These are phyloP conservation scores for Fusarium sp. DNA, from an alignment of 2,329 filamentous ascomycete genomes.

Conservation along the genomic window DNA sequence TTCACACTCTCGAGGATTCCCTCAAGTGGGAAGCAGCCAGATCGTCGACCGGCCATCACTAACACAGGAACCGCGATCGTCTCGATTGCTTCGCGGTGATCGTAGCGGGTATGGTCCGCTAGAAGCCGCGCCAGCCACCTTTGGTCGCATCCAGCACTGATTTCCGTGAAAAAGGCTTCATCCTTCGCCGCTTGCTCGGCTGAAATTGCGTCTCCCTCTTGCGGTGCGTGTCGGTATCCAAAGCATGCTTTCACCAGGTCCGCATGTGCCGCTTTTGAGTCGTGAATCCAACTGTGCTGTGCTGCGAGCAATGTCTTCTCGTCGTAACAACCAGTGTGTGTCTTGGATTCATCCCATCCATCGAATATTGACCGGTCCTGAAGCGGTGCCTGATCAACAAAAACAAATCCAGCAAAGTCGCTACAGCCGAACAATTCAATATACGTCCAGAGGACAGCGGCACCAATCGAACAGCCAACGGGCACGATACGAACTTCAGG, in stretches of 20 bases:
- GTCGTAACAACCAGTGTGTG: slow-evolving; percentile 41
- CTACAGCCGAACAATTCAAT: slow-evolving; percentile 39
- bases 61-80: slow-evolving; percentile 39
- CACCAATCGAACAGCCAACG: slow-evolving; percentile 43
- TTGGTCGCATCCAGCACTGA: slow-evolving; percentile 41
- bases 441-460: slow-evolving; percentile 44
- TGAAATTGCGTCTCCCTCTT: slow-evolving; percentile 32
- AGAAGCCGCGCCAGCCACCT: slow-evolving; percentile 41
- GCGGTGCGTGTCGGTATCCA: slow-evolving; percentile 40
- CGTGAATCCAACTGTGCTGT: slow-evolving; percentile 39
- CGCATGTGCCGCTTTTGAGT: slow-evolving; percentile 35
- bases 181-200: slow-evolving; percentile 36
- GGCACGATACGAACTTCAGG: slow-evolving; percentile 33
- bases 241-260: slow-evolving; percentile 41
- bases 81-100: slow-evolving; percentile 42
- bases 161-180: slow-evolving; percentile 40
- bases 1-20: slow-evolving; percentile 42
- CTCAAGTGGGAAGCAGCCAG: slow-evolving; percentile 42
- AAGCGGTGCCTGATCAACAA: slow-evolving; percentile 43
- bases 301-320: slow-evolving; percentile 40
- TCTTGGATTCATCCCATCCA: slow-evolving; percentile 35
- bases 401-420: slow-evolving; percentile 43
- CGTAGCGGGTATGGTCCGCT: slow-evolving; percentile 42
- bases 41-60: slow-evolving; percentile 42
- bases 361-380: slow-evolving; percentile 42